Evolutionary conservation across 495 filamentous ascomycete genomes (phyloP).

Genomic region (Poronia punctata): DNA sequence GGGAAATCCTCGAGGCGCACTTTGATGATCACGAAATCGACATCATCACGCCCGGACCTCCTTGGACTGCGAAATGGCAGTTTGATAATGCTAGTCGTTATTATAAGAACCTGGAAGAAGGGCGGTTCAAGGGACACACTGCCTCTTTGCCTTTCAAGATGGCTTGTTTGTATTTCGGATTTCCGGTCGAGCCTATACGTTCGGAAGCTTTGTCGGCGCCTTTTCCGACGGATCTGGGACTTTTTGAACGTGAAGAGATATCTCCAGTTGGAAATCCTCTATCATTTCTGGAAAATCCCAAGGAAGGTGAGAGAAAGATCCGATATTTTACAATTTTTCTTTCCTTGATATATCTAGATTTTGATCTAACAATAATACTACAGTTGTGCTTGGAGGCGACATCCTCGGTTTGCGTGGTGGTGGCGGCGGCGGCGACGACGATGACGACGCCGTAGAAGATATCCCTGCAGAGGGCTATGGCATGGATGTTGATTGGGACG

Average conservation of each 20-base stretch:
- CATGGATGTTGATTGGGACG: background rate
- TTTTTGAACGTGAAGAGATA: background rate
- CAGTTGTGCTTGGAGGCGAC: background rate
- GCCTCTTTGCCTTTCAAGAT: conserved; percentile 20
- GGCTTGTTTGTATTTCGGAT: conserved; percentile 22
- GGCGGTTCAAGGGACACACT: conserved; percentile 14
- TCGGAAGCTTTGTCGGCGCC: conserved; percentile 1
- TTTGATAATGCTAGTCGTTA: conserved; percentile 12
- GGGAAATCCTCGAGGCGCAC: conserved; percentile 15
- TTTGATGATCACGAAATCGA: conserved; percentile 21
- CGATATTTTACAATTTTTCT: background rate
- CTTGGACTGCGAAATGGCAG: conserved; percentile 12
- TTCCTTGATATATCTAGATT: background rate
- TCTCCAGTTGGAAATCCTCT: background rate
- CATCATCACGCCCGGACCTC: conserved; percentile 16
- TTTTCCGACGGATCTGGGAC: conserved; percentile 9
- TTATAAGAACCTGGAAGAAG: conserved; percentile 10
- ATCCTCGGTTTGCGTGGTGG: conserved; percentile 19
- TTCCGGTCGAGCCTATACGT: conserved; percentile 21
- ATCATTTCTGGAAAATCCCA: conserved; percentile 13
- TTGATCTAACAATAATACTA: background rate
- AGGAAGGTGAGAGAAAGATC: conserved; percentile 10
- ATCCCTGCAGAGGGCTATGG: conserved; percentile 2
- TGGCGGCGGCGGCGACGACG: background rate
- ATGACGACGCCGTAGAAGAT: conserved; percentile 7